Base-by-base conservation (phyloP, 1,284 basidiomycete species). In the Phaffia rhodozyma region DNA sequence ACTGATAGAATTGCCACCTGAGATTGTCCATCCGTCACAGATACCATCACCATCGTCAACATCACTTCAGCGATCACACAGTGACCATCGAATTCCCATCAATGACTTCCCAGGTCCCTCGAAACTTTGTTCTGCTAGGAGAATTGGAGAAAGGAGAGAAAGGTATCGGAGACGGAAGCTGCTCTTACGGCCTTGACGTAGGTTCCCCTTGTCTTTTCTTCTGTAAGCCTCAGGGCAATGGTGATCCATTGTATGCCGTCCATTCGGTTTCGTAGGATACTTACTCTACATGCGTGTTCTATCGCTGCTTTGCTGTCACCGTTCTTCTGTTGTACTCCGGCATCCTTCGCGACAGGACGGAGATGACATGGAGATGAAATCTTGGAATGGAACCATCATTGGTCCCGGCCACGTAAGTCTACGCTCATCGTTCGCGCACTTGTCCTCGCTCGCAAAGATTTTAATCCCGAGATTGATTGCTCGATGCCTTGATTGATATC, bases 141-240 rank as follows among this genome's bases (percentile, higher is more conserved):
- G 93, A 98, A 80, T 87, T 98, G 69, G 94, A 98, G 79, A 97
- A 97, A 78, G 94, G 96, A 71, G 94, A 98, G 81, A 98, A 98
- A 77, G 94, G 96, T 57, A 91, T 98, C 73, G 94, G 94, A 68
- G 94, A 97, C 79, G 94, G 93, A 66, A 91, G 87, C 48, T 96
- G 91, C 79, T 93, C 90, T 38, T 97, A 97, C 72, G 93, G 93
- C 63, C 80, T 96, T 65, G 89, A 89, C 76, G 75, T 77, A 68
- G 64, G 73, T 68, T 27, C 58, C 5, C 23, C 4, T 43, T 30
- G 20, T 48, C 5, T 51, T 53, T 53, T 32, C 32, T 9, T 20
- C 18, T 53, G 23, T 34, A 57, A 21, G 27, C 23, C 52, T 32
- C n/a, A 23, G 29, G 30, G 55, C 29, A 23, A 27, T 34, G 27